Evolutionary conservation across 1,284 basidiomycete species (phyloP), one percentile per base, ranked within the genome.

Genomic region (Apiotrichum siamense): DNA sequence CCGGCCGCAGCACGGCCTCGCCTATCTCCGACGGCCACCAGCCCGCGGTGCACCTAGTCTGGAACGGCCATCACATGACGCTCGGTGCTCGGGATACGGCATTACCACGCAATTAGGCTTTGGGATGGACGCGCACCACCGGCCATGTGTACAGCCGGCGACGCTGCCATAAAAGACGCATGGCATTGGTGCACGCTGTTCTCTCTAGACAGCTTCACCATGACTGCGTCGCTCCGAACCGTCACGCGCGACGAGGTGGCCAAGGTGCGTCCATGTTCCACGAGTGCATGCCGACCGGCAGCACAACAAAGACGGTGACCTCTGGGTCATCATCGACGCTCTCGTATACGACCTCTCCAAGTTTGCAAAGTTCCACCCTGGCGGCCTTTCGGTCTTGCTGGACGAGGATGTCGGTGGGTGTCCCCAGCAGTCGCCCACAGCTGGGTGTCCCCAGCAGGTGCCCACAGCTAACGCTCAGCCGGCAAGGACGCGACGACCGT

Each of bases 301-400:
- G 86, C 87, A 89, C 73, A 85, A 86, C 77, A 83, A 80, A 64
- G 78, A 81, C 56, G 85, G 82, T 27, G 82, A 88, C 69, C 69
- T 89, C 55, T 91, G 88, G 88, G 75, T 90, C 59, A 80, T 89
- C 52, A 79, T 93, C 59, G 88, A 92, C 69, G 79, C 83, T n/a
- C 85, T 82, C 61, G 87, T 92, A 15, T 91, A 85, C 72, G 84
- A 89, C 68, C 75, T 91, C 23, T 82, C 83, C 47, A 83, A 82
- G 60, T 94, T 93, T 70, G 80, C 79, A 46, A 78, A 76, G 46
- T 76, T 91, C 58, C 90, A 93, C 67, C 90, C 90, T 0, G 89
- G 90, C 40, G 90, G 90, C 10, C 65, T 80, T 0, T 79, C 81
- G 4, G 87, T 88, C n/a, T 77, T 93, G n/a, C 67, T 83, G 25